Evolutionary conservation across 768 basidiomycete genomes (phyloP), one percentile per base, ranked within the genome.

Genomic region (Tylopilus cervinicoccineus): DNA sequence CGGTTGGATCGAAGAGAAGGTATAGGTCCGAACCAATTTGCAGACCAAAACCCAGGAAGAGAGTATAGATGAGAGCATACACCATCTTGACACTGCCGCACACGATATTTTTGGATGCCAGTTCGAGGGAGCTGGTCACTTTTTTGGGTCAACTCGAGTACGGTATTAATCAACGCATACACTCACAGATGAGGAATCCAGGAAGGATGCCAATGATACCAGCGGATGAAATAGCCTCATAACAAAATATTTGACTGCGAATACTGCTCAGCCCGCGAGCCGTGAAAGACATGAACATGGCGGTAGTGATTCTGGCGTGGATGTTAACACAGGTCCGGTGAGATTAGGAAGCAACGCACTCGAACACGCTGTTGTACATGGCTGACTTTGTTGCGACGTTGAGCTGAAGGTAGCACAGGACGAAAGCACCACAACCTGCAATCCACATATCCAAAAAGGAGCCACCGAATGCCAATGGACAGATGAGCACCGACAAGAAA

Each of bases 281-380:
- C 24, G 74, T 68, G 60, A 93, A 89, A 0, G 90, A 90, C 43
- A 93, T 83, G 27, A 88, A 64, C 48, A 89, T 89, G 2, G 88
- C 86, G 19, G 88, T 81, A 0, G 86, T 87, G 52, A 93, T 89
- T 60, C 90, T 93, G 32, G 27, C 43, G 45, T 26, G n/a, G 43
- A 31, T 20, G 16, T 54, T 24, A 65, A 43, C 37, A 49, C 28
- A 22, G 26, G 13, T 10, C 24, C 13, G 6, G 20, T 23, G 24
- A 44, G 5, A 29, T 48, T 20, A 27, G 32, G 45, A 46, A 26
- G 22, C 28, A 45, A 34, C 40, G 65, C 60, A 93, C 93, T 95
- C 93, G 55, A 93, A 94, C 43, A 94, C 89, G 58, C 91, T 93
- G 39, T 89, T 87, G 63, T 92, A 93, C 62, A 93, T 73, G 0